Percentiles rank a stretch among this genome's conserved stretches.
Evolutionary conservation across 345 rosid genomes (phyloP).

Genomic region (Aegle marmelos): DNA sequence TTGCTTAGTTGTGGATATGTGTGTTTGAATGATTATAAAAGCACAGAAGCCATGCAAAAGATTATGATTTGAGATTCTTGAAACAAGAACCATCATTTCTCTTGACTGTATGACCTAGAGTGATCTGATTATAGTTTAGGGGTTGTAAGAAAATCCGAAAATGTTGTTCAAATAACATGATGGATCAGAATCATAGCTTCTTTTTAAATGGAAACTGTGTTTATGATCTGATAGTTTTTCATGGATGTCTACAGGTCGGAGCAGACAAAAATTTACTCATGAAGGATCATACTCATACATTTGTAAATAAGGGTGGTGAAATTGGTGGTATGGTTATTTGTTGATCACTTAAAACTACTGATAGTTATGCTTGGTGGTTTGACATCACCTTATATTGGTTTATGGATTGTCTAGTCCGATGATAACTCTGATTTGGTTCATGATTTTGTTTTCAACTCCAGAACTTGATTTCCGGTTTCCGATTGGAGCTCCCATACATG

Average conservation of each 20-base stretch:
- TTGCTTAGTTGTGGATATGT: slow-evolving; percentile 1
- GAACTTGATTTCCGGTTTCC: slow-evolving; percentile 97
- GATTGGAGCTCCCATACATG: slow-evolving; percentile 93
- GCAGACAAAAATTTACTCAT: slow-evolving; percentile 86
- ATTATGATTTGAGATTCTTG: neutral
- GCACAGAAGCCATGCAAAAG: neutral
- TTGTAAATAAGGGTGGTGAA: slow-evolving; percentile 83
- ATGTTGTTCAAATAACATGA: neutral
- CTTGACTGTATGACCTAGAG: neutral
- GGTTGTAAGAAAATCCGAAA: neutral
- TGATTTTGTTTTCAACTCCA: slow-evolving; percentile 36
- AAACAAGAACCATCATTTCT: neutral
- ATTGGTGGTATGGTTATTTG: slow-evolving; percentile 64
- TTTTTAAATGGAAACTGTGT: neutral
- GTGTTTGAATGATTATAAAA: neutral
- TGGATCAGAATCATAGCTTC: neutral
- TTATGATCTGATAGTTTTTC: slow-evolving; percentile 16
- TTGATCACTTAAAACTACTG: slow-evolving; percentile 1
- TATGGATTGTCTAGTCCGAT: neutral
- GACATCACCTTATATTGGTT: neutral
- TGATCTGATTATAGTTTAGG: neutral
- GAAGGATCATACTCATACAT: slow-evolving; percentile 97
- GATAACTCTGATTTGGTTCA: slow-evolving; percentile 2
- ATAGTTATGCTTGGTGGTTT: neutral
- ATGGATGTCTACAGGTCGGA: slow-evolving; percentile 59